phyloP scores from a whole-genome alignment of 2,329 filamentous ascomycete species.

The Hymenoscyphus fructigenus region DNA sequence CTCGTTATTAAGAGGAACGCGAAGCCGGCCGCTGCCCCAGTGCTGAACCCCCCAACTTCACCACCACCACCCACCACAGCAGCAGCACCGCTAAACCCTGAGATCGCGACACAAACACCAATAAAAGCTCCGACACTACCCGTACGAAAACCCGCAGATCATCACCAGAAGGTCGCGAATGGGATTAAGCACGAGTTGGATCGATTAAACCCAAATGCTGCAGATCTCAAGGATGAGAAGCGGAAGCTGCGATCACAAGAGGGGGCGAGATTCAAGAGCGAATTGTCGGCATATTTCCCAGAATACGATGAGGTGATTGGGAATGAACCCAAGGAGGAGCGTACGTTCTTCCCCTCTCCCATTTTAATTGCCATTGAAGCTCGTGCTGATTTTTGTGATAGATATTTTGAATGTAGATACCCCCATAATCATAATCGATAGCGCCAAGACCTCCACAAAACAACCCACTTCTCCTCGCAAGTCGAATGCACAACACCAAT shows the following conservation, averaged over 20 bases:
- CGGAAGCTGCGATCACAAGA: constrained; percentile 85
- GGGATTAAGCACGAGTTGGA: constrained; percentile 62
- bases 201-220: constrained; percentile 49
- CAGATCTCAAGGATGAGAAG: constrained; percentile 56
- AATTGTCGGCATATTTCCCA: constrained; percentile 85
- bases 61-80: constrained; percentile 18
- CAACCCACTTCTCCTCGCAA: constrained; percentile 23
- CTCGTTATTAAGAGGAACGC: constrained; percentile 28
- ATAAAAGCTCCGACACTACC: constrained; percentile 32
- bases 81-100: constrained; percentile 20
- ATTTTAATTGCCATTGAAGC: constrained; percentile 8
- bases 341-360: constrained; percentile 49
- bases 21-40: constrained; percentile 30
- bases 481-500: constrained; percentile 27
- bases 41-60: constrained; percentile 19
- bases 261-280: constrained; percentile 83
- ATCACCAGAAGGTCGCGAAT: constrained; percentile 59
- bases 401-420: constrained; percentile 74
- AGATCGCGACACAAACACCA: constrained; percentile 20
- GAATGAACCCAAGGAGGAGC: constrained; percentile 74
- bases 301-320: constrained; percentile 95
- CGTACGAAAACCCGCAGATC: constrained; percentile 36
- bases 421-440: constrained; percentile 68
- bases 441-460: constrained; percentile 35
- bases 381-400: constrained; percentile 39